Conservation (phyloP, 2,329 filamentous ascomycete genomes). For the Septoria petroselini region DNA sequence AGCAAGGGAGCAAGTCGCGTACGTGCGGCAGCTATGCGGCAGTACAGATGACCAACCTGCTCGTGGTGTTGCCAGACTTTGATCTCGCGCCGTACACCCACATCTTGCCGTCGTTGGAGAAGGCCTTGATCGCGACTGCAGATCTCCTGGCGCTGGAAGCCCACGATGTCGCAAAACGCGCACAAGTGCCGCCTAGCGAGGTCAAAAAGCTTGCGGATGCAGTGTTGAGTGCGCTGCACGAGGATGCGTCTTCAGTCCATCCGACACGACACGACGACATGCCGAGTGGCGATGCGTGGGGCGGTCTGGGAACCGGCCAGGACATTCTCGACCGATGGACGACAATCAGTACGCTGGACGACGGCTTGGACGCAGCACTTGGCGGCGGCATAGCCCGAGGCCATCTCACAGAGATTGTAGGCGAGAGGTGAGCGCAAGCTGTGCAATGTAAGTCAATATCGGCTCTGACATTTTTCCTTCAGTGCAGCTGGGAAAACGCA, state of each 20-base stretch:
- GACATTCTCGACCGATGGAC: constrained; percentile 49
- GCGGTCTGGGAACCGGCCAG: constrained; percentile 33
- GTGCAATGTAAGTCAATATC: constrained; percentile 10
- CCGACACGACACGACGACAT: background rate
- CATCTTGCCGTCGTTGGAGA: constrained; percentile 76
- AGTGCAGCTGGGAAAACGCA: constrained; percentile 93
- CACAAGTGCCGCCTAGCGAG: constrained; percentile 75
- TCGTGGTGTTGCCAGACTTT: constrained; percentile 77
- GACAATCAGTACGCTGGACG: constrained; percentile 77
- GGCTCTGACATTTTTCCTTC: constrained; percentile 15
- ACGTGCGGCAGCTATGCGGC: constrained; percentile 27
- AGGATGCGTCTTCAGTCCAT: constrained; percentile 20
- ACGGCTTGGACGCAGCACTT: constrained; percentile 65
- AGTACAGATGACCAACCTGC: constrained; percentile 75
- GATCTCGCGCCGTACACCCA: constrained; percentile 66
- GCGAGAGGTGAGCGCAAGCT: constrained; percentile 64
- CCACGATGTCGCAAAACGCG: constrained; percentile 79
- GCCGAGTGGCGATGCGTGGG: background rate
- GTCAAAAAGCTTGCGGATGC: constrained; percentile 69
- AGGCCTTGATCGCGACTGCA: constrained; percentile 69
- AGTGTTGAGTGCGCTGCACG: constrained; percentile 65
- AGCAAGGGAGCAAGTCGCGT: background rate
- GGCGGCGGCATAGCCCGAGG: constrained; percentile 77
- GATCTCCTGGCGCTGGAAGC: constrained; percentile 84
- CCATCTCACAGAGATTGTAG: constrained; percentile 82